These are phyloP conservation scores for Dictyostelium purpureum DNA, from an alignment of 78 protist genomes.

Conservation along the genomic window DNA sequence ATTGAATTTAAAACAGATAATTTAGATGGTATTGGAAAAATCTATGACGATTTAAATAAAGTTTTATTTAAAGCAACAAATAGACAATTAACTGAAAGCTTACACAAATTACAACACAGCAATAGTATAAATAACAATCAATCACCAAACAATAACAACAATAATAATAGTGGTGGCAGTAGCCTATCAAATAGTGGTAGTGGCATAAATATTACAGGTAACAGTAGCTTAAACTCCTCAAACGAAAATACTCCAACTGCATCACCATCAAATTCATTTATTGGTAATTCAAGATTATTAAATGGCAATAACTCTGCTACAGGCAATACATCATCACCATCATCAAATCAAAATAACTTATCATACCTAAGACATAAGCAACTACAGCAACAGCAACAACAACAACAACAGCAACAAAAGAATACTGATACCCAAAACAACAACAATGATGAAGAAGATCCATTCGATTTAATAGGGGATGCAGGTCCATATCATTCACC, in stretches of 20 bases:
- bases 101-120: background rate
- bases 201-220: background rate
- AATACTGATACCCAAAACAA: no score
- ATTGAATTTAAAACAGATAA: conserved; percentile 49
- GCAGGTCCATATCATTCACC: background rate
- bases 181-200: background rate
- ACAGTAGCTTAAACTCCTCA: background rate
- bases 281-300: background rate
- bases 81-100: conserved; percentile 26
- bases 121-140: background rate
- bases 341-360: background rate
- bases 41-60: conserved; percentile 35
- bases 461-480: background rate
- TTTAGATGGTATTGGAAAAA: conserved; percentile 52
- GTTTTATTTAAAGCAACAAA: conserved; percentile 24
- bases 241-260: background rate
- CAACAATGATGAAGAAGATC: conserved; percentile 30
- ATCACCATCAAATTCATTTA: background rate
- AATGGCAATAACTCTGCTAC: background rate
- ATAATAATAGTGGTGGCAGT: background rate
- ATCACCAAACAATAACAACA: background rate
- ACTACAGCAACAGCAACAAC: background rate
- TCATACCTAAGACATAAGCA: background rate
- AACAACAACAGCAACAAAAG: background rate
- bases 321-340: background rate